These are phyloP conservation scores for Lantana camara DNA, from an alignment of 257 asterid species.

Conservation along the genomic window DNA sequence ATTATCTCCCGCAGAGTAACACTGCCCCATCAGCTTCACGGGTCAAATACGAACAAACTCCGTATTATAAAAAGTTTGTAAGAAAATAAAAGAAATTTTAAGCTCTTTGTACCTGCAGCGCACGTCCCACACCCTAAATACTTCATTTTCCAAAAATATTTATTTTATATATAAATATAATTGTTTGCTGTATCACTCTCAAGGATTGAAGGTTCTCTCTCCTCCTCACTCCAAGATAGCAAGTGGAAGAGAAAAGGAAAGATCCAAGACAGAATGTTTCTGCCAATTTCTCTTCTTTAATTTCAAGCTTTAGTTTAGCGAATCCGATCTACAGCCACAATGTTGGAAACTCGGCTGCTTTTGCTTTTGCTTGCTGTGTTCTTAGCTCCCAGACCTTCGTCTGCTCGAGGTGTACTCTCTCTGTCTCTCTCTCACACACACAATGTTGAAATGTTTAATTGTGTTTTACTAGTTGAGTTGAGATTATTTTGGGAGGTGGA, in stretches of 20 bases:
- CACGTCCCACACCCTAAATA: constrained; percentile 43
- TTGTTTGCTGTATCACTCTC: not conserved
- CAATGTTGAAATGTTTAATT: not conserved
- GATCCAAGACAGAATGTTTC: constrained; percentile 30
- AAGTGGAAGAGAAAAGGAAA: constrained; percentile 8
- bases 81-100: constrained; percentile 17
- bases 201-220: constrained; percentile 15
- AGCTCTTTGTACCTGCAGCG: constrained; percentile 40
- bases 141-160: not conserved
- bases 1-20: constrained; percentile 14
- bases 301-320: constrained; percentile 14
- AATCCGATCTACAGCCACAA: constrained; percentile 30
- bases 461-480: too few relatives aligned
- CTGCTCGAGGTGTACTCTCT: constrained; percentile 42
- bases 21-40: not conserved
- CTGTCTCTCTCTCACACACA: constrained; percentile 4
- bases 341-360: constrained; percentile 42
- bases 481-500: too few relatives aligned
- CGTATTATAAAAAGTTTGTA: not conserved
- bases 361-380: constrained; percentile 36
- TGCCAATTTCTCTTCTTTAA: constrained; percentile 3
- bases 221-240: constrained; percentile 24
- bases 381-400: constrained; percentile 42
- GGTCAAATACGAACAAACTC: constrained; percentile 21
- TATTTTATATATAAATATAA: not conserved